phyloP scores from a whole-genome alignment of 208 protist species.

The Acanthamoeba healyi region DNA sequence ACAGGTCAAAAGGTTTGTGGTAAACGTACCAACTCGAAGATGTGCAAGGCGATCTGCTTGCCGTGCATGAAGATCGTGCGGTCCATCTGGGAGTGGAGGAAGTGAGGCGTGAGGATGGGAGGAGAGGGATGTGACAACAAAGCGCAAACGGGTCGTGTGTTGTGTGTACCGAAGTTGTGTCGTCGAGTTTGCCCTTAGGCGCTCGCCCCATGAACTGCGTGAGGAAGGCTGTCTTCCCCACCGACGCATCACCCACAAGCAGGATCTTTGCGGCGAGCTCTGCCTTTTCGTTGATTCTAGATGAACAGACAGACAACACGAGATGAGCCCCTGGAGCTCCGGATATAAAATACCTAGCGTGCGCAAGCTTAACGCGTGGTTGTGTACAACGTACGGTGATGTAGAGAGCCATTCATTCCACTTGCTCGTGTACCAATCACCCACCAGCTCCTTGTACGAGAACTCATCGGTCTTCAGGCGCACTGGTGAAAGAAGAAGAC shows the following conservation, averaged over 20 bases:
- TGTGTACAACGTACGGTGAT: constrained; percentile 64
- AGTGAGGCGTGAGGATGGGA: background rate
- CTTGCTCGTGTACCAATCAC: constrained; percentile 36
- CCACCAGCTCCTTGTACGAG: constrained; percentile 69
- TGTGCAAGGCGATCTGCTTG: constrained; percentile 30
- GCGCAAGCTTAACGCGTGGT: background rate
- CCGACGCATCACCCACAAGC: constrained; percentile 30
- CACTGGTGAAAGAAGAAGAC: too few relatives aligned
- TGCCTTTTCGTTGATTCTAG: constrained; percentile 4
- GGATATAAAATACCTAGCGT: too few relatives aligned
- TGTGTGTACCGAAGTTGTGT: background rate
- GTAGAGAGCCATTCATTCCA: constrained; percentile 59
- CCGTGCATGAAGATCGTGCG: constrained; percentile 56
- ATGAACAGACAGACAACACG: background rate
- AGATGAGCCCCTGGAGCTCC: too few relatives aligned
- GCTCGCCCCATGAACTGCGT: constrained; percentile 35
- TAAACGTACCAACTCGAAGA: constrained; percentile 25
- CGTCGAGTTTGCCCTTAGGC: constrained; percentile 55
- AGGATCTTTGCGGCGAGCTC: constrained; percentile 54
- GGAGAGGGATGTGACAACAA: background rate
- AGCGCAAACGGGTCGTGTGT: background rate
- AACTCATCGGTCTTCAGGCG: constrained; percentile 57
- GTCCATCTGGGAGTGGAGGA: constrained; percentile 12
- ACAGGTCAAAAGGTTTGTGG: too few relatives aligned
- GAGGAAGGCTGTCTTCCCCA: constrained; percentile 56